These are phyloP conservation scores for Termitomyces titanicus DNA, from an alignment of 768 basidiomycete genomes.

Conservation along the genomic window DNA sequence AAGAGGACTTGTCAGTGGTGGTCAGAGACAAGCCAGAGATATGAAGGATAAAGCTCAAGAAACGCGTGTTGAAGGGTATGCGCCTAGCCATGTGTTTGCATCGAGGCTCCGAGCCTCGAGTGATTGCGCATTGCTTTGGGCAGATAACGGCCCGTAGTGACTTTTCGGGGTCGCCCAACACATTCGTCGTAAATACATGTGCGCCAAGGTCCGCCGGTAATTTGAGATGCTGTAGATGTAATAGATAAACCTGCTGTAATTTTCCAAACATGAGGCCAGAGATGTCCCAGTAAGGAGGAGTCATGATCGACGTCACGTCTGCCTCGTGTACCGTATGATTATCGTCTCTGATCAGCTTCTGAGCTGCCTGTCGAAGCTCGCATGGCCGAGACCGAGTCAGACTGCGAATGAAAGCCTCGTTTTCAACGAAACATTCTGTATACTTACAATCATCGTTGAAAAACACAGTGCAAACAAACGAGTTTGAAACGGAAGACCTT, in stretches of 20 bases:
- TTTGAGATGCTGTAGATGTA: neutral
- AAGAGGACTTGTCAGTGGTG: slow-evolving; percentile 6
- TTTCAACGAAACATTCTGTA: neutral
- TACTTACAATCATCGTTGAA: too few relatives aligned
- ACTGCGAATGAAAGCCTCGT: neutral
- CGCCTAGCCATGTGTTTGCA: slow-evolving; percentile 5
- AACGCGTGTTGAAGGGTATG: slow-evolving; percentile 8
- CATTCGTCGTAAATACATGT: neutral
- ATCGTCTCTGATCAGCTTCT: neutral
- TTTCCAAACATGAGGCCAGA: neutral
- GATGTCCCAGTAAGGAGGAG: neutral
- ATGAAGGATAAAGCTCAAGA: slow-evolving; percentile 1
- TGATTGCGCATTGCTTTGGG: slow-evolving; percentile 1
- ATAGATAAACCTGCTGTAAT: neutral
- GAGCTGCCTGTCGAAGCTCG: neutral
- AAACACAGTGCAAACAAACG: too few relatives aligned
- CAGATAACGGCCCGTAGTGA: neutral
- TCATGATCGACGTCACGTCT: slow-evolving; percentile 1
- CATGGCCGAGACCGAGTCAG: neutral
- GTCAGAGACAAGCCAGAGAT: slow-evolving; percentile 5
- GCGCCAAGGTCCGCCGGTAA: neutral
- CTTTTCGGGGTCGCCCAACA: slow-evolving; percentile 1
- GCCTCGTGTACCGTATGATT: neutral
- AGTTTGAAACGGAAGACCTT: too few relatives aligned
- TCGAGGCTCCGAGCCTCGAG: slow-evolving; percentile 5